phyloP scores from a whole-genome alignment of 305 asterid species.

The Coffea humblotiana region DNA sequence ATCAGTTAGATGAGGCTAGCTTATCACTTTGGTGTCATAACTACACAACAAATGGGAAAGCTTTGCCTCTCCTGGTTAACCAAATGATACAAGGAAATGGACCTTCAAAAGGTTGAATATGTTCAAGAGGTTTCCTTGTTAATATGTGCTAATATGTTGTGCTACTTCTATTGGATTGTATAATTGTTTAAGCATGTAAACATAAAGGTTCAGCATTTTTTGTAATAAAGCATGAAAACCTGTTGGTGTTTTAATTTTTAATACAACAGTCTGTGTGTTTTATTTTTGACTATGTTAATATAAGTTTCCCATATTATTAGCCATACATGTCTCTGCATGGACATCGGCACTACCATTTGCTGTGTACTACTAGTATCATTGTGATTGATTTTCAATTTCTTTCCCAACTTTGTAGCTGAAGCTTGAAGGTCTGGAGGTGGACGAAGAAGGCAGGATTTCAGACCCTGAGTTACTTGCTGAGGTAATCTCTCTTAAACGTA shows the following conservation, averaged over 20 bases:
- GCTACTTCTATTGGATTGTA: not conserved
- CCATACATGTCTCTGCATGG: not conserved
- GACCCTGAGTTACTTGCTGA: conserved; percentile 80
- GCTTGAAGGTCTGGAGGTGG: conserved; percentile 68
- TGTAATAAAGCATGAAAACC: not conserved
- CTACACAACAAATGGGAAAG: not conserved
- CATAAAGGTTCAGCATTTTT: conserved; percentile 1
- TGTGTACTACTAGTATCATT: not conserved
- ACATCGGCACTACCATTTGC: not conserved
- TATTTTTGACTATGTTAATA: not conserved
- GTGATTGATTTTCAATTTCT: not conserved
- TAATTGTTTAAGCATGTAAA: not conserved
- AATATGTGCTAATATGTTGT: not conserved
- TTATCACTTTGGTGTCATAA: not conserved
- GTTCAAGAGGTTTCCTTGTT: not conserved
- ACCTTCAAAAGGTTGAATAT: not conserved
- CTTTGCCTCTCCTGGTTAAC: not conserved
- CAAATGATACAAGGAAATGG: not conserved
- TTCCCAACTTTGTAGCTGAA: conserved; percentile 47
- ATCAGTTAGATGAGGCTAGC: not conserved
- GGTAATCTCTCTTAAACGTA: conserved; percentile 37
- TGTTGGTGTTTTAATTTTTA: not conserved
- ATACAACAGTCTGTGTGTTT: not conserved
- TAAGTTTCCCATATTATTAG: not conserved
- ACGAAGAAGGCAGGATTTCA: conserved; percentile 77